These are phyloP conservation scores for Aspergillus aculeatinus DNA, from an alignment of 2,329 filamentous ascomycete genomes.

Conservation along the genomic window DNA sequence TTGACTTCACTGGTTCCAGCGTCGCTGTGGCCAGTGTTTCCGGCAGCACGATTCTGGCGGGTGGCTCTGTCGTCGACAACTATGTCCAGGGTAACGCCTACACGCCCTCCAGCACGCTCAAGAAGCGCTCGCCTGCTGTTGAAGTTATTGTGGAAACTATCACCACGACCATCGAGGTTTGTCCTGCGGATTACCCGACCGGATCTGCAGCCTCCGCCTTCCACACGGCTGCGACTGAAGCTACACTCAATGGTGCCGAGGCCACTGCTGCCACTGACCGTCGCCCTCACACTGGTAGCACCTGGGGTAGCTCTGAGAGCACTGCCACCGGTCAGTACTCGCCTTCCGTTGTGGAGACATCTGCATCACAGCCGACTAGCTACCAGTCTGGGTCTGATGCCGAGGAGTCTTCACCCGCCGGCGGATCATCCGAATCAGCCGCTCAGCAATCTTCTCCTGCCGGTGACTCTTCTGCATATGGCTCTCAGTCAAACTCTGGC, in stretches of 20 bases:
- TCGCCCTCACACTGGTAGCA: neutral
- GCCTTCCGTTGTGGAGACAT: neutral
- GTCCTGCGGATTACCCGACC: conserved; percentile 15
- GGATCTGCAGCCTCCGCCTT: neutral
- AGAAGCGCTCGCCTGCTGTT: conserved; percentile 26
- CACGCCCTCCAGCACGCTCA: conserved; percentile 31
- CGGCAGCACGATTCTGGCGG: conserved; percentile 64
- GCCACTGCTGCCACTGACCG: neutral
- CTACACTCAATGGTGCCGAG: neutral
- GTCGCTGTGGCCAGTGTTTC: conserved; percentile 63
- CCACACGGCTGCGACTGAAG: neutral
- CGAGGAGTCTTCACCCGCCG: neutral
- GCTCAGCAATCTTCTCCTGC: neutral
- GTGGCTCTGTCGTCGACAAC: conserved; percentile 66
- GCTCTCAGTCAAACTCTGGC: neutral
- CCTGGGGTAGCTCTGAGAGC: neutral
- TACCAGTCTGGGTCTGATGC: neutral
- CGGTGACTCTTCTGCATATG: neutral
- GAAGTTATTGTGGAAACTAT: conserved; percentile 22
- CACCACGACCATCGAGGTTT: conserved; percentile 28
- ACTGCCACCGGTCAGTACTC: neutral
- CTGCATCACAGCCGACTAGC: neutral
- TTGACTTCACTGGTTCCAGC: conserved; percentile 72
- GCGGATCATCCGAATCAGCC: neutral
- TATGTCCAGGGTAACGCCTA: conserved; percentile 83